Percentiles rank a stretch among this genome's conserved stretches.
phyloP scores from a whole-genome alignment of 352 stramenopile species.

The Pythium aphanidermatum region DNA sequence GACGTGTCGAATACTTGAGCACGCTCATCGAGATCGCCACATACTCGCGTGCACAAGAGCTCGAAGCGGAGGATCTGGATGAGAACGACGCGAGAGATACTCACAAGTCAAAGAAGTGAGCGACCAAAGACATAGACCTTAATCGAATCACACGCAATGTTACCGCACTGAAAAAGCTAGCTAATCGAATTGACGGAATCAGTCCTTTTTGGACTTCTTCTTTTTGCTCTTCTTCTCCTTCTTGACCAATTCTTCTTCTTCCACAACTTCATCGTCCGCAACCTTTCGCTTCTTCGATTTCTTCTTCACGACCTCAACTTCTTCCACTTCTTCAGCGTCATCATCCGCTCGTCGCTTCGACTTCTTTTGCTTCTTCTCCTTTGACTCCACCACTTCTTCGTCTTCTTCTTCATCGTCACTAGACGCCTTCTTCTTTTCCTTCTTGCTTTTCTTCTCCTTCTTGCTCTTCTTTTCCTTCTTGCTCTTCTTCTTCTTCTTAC shows the following conservation, averaged over 20 bases:
- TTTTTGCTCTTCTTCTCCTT: constrained; percentile 52
- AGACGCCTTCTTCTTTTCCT: constrained; percentile 19
- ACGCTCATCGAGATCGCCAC: constrained; percentile 67
- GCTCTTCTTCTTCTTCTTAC: constrained; percentile 34
- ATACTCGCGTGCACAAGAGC: constrained; percentile 13
- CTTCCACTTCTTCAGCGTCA: neutral
- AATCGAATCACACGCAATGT: neutral
- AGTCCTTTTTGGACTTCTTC: constrained; percentile 52
- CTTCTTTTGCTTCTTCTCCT: constrained; percentile 21
- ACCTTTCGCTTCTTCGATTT: constrained; percentile 22
- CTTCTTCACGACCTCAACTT: constrained; percentile 26
- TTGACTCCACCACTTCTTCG: neutral
- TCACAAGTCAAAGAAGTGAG: neutral
- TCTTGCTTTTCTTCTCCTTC: constrained; percentile 28
- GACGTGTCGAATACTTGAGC: constrained; percentile 51
- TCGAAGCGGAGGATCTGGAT: constrained; percentile 1
- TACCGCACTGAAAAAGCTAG: neutral
- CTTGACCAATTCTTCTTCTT: constrained; percentile 23
- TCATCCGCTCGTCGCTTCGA: constrained; percentile 23
- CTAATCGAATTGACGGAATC: constrained; percentile 22
- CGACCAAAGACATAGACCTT: neutral
- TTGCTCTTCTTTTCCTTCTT: constrained; percentile 23
- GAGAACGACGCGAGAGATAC: neutral
- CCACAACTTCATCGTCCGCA: constrained; percentile 7
- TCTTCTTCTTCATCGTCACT: constrained; percentile 22